A percentile compares a stretch with the other conserved stretches of the same genome.
Evolutionary conservation across 106 monocot genomes (phyloP).

Genomic region (Alisma plantagoaquatica): DNA sequence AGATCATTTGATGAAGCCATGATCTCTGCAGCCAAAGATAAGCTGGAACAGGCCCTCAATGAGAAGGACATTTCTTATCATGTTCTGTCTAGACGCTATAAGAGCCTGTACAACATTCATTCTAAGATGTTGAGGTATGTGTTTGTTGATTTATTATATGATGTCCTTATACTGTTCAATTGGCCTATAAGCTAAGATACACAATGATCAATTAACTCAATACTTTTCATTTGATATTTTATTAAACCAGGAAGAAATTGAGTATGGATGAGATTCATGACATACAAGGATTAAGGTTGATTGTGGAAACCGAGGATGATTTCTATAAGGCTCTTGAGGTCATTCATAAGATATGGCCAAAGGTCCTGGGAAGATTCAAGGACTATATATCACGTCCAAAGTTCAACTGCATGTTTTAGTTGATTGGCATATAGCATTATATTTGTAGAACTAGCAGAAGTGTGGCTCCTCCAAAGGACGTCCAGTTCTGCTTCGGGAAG

Average conservation of each 20-base stretch:
- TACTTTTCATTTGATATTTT: neutral
- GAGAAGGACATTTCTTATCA: constrained; percentile 50
- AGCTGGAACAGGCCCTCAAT: constrained; percentile 51
- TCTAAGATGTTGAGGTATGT: constrained; percentile 73
- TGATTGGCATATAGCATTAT: too few relatives aligned
- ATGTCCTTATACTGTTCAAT: too few relatives aligned
- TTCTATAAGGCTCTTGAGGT: constrained; percentile 58
- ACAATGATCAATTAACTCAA: neutral
- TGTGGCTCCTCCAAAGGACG: too few relatives aligned
- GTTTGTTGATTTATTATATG: neutral
- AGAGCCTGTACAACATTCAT: constrained; percentile 76
- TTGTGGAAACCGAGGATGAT: constrained; percentile 68
- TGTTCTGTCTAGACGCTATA: constrained; percentile 58
- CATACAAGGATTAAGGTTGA: constrained; percentile 67
- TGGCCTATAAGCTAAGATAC: too few relatives aligned
- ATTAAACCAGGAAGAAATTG: constrained; percentile 83
- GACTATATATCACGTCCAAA: constrained; percentile 75
- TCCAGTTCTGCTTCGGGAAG: too few relatives aligned
- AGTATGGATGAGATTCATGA: constrained; percentile 79
- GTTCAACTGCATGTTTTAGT: too few relatives aligned
- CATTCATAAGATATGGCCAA: constrained; percentile 61
- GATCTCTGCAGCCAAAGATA: constrained; percentile 43
- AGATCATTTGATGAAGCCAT: constrained; percentile 49
- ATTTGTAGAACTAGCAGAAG: too few relatives aligned
- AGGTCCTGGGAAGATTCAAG: constrained; percentile 55